Base-by-base conservation (phyloP, 176 grass and related monocot species). In the Oryza glumipatula region DNA sequence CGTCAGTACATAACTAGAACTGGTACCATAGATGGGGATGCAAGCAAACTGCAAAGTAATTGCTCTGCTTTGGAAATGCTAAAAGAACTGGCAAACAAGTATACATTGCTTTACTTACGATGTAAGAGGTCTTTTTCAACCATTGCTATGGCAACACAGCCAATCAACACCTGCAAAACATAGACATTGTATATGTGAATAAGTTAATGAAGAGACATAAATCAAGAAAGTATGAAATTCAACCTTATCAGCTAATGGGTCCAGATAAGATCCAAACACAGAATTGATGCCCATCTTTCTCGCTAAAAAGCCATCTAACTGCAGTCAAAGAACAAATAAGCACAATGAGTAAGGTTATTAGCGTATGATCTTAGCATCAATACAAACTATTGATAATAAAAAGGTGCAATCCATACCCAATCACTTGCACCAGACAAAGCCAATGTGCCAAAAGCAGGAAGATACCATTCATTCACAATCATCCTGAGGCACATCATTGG, bases 261-360 rank as follows among this genome's bases (percentile, higher is more conserved):
- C 96, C 80, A 98, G 88, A 81, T 98, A 98, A 65, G 96, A 98
- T 73, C 96, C 96, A 80, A 94, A 66, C 35, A 98, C 93, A 76
- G 96, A 94, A 88, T 88, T 88, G 78, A 95, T 94, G 43, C 87
- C 91, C 96, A 98, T 95, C 89, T 92, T 98, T 82, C 96, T 98
- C 45, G 96, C 96, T 87, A 98, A 87, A 84, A 89, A 98, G 3
- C 96, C 96, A 90, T 98, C 96, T 88, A 98, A 83, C 96, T 95
- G 86, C 36, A 33, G 73, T 67, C 56, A 75, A n/a, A 86, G 44
- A 84, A 85, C 16, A 88, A 30, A 90, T 30, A 72, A n/a, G 16
- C 32, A 74, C 67, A 44, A 76, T 46, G 56, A 88, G 66, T 56
- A 77, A 82, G 43, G 12, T 63, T 70, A 67, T 39, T 54, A 83